Percentiles rank a stretch among this genome's conserved stretches.
These are phyloP conservation scores for Raffaelea albimanens DNA, from an alignment of 2,329 filamentous ascomycete genomes.

Conservation along the genomic window DNA sequence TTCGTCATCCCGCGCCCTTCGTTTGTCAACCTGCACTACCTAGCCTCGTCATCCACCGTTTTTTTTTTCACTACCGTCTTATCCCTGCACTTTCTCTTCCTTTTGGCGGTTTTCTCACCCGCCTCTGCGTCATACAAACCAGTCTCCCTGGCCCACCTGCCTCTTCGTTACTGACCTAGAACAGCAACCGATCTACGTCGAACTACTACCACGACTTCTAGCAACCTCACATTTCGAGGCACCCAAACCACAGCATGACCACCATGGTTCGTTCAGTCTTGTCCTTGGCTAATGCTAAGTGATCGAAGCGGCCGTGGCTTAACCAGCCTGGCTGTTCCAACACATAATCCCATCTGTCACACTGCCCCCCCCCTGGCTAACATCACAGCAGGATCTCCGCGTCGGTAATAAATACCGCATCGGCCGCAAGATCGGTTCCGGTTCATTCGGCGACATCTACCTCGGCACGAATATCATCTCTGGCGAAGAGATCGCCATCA, in stretches of 20 bases:
- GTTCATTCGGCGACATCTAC: constrained; percentile 97
- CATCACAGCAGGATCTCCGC: constrained; percentile 92
- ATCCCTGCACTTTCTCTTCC: neutral
- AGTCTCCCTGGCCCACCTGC: no score
- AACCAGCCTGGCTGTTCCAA: no score
- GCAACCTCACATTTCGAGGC: constrained; percentile 12
- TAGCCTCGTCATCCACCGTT: neutral
- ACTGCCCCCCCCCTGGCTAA: no score
- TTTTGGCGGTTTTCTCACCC: neutral
- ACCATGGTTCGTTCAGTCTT: constrained; percentile 35
- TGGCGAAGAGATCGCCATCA: constrained; percentile 98
- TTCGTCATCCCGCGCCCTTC: neutral
- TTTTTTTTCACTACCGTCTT: neutral
- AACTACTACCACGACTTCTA: no score
- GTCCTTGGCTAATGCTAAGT: no score
- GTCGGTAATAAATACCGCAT: constrained; percentile 99
- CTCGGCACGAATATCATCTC: constrained; percentile 99
- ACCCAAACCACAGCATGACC: constrained; percentile 29
- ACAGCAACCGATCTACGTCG: no score
- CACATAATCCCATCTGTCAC: no score
- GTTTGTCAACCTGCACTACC: neutral
- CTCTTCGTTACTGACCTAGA: no score
- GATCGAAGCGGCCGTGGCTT: no score
- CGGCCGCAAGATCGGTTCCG: constrained; percentile 96
- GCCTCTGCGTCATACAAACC: no score